Conservation (phyloP, 2,329 filamentous ascomycete species). For the Exophiala lecanii-corni region DNA sequence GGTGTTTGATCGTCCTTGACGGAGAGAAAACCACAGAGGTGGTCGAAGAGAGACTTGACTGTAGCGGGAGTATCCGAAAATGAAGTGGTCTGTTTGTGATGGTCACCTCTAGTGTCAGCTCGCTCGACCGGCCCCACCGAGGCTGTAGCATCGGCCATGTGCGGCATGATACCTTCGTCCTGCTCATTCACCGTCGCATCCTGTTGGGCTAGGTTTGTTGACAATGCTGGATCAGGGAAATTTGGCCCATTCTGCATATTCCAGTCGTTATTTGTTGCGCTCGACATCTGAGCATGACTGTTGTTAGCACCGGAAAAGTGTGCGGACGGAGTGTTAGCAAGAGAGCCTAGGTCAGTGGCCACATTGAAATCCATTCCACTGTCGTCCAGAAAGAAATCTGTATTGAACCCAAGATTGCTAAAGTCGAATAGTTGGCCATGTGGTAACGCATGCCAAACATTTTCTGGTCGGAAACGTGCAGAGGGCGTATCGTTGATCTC, state of each 20-base stretch:
- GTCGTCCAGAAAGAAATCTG: slow-evolving; percentile 2
- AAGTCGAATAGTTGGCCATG: slow-evolving; percentile 9
- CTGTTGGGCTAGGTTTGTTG: background rate
- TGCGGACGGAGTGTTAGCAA: background rate
- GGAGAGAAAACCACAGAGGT: slow-evolving; percentile 11
- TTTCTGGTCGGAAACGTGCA: background rate
- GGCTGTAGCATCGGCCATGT: too few relatives aligned
- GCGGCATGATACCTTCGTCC: too few relatives aligned
- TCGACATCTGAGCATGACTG: background rate
- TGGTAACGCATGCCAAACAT: too few relatives aligned
- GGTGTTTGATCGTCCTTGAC: slow-evolving; percentile 16
- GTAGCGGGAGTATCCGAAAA: too few relatives aligned
- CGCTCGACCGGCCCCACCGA: too few relatives aligned
- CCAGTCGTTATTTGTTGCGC: background rate
- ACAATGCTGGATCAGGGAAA: background rate
- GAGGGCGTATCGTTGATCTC: background rate
- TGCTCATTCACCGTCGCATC: too few relatives aligned
- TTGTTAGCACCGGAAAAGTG: background rate
- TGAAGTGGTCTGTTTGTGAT: too few relatives aligned
- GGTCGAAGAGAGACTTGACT: slow-evolving; percentile 9
- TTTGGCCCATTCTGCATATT: background rate
- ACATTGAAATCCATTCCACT: slow-evolving; percentile 1
- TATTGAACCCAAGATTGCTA: slow-evolving; percentile 3
- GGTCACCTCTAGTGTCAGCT: too few relatives aligned
- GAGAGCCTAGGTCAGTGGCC: slow-evolving; percentile 3